These are phyloP conservation scores for Rhynchosporium secalis DNA, from an alignment of 2,329 filamentous ascomycete genomes.

Conservation along the genomic window DNA sequence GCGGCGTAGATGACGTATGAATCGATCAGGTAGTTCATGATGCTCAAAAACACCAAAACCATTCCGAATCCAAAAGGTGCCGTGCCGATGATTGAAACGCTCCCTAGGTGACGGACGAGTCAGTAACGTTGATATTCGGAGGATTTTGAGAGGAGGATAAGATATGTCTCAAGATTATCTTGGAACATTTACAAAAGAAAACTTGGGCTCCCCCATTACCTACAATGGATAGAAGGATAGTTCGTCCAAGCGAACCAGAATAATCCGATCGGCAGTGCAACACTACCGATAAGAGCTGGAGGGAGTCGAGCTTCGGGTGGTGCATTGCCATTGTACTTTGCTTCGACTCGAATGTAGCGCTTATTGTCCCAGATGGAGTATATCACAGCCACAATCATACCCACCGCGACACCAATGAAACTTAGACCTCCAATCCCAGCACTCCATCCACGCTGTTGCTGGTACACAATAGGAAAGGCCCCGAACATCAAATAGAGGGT, in stretches of 20 bases:
- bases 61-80: conserved; percentile 47
- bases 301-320: conserved; percentile 67
- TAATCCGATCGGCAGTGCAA: conserved; percentile 62
- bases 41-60: conserved; percentile 64
- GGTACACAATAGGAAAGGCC: conserved; percentile 67
- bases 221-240: conserved; percentile 53
- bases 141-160: no score
- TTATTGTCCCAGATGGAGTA: conserved; percentile 58
- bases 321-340: conserved; percentile 49
- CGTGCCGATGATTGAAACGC: conserved; percentile 48
- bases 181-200: no score
- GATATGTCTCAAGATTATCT: no score
- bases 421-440: conserved; percentile 60
- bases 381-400: conserved; percentile 59
- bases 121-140: no score
- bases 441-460: conserved; percentile 58
- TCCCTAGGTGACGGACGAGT: conserved; percentile 30
- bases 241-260: conserved; percentile 73
- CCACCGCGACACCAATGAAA: conserved; percentile 69
- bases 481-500: conserved; percentile 59
- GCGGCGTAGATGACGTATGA: conserved; percentile 73
- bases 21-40: conserved; percentile 56
- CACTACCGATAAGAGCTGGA: conserved; percentile 59
- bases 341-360: conserved; percentile 47
- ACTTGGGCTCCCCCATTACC: no score